Conservation (phyloP, 768 basidiomycete genomes). For the Lactarius vividus region DNA sequence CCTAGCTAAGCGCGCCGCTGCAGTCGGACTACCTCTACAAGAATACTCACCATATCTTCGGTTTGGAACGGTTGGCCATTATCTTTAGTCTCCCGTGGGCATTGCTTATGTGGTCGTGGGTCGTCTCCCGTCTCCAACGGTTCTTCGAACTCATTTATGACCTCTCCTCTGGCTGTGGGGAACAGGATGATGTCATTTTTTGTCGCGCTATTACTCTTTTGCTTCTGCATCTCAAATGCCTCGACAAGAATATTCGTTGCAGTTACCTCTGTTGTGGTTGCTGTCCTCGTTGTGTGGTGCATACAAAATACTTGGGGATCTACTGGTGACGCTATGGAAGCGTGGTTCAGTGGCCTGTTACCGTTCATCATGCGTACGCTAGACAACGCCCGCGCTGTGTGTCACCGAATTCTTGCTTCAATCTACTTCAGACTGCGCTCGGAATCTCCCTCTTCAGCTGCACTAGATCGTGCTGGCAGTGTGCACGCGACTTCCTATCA, state of each 20-base stretch:
- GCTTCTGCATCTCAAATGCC: neutral
- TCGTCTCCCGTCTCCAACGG: constrained; percentile 9
- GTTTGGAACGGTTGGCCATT: constrained; percentile 39
- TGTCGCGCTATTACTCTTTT: constrained; percentile 5
- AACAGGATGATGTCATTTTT: constrained; percentile 17
- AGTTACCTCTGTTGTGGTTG: neutral
- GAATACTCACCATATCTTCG: neutral
- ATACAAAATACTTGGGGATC: neutral
- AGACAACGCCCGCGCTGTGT: neutral
- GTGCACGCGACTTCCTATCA: neutral
- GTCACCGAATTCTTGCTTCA: neutral
- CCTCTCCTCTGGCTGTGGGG: neutral
- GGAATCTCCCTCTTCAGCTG: neutral
- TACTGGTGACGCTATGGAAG: neutral
- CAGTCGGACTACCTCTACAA: constrained; percentile 30
- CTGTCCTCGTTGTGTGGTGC: neutral
- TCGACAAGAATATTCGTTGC: neutral
- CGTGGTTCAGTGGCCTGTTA: neutral
- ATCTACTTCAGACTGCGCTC: neutral
- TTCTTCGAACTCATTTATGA: neutral
- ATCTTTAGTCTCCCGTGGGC: constrained; percentile 55
- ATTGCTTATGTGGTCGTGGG: constrained; percentile 58
- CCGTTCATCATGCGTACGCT: neutral
- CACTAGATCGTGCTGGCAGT: neutral
- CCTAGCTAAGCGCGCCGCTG: neutral